Conservation (phyloP, 2,329 filamentous ascomycete species). For the Scedosporium minutisporum region DNA sequence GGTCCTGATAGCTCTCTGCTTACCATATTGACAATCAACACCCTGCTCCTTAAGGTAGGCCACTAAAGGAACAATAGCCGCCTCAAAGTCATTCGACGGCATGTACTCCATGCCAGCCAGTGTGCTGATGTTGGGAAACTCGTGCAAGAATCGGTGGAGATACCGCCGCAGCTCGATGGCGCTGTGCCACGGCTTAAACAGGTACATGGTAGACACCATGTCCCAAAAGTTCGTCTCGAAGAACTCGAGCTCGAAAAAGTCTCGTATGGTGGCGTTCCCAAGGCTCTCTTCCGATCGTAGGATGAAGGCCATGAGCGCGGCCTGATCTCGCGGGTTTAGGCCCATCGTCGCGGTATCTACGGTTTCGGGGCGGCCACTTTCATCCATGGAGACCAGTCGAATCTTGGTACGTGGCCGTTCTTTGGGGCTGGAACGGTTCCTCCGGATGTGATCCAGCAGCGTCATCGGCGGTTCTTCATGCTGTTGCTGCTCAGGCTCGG, state of each 20-base stretch:
- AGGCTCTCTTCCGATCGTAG: constrained; percentile 18
- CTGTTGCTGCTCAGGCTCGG: neutral
- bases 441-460: constrained; percentile 8
- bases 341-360: constrained; percentile 7
- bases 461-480: neutral
- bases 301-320: constrained; percentile 19
- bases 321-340: constrained; percentile 8
- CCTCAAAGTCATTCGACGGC: constrained; percentile 21
- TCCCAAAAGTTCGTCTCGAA: constrained; percentile 27
- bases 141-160: constrained; percentile 21
- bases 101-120: constrained; percentile 22
- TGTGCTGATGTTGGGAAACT: constrained; percentile 20
- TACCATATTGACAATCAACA: constrained; percentile 20
- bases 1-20: neutral
- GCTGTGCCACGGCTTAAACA: constrained; percentile 26
- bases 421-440: neutral
- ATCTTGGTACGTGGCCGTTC: neutral
- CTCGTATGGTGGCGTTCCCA: constrained; percentile 18
- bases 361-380: constrained; percentile 2
- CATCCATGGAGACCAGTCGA: constrained; percentile 5
- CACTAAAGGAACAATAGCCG: constrained; percentile 21
- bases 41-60: constrained; percentile 19
- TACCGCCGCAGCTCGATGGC: constrained; percentile 25
- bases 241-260: constrained; percentile 15
- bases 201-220: constrained; percentile 24